phyloP scores from a whole-genome alignment of 106 monocot species.

The Platanthera zijinensis region DNA sequence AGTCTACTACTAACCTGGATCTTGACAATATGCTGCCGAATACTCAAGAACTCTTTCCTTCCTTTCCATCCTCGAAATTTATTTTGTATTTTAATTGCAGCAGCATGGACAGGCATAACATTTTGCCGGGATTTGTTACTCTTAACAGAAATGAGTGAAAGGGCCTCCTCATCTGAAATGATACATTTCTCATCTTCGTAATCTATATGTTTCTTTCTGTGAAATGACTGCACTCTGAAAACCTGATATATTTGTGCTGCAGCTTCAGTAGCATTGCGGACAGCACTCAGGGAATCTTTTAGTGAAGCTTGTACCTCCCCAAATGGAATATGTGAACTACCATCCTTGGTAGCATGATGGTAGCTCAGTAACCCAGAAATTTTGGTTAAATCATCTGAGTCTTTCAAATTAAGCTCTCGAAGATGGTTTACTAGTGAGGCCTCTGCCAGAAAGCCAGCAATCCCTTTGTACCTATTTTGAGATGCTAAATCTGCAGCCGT shows the following conservation, averaged over 20 bases:
- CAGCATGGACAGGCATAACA: conserved; percentile 51
- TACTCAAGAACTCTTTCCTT: conserved; percentile 72
- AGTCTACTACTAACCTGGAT: conserved; percentile 59
- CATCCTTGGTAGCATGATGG: conserved; percentile 26
- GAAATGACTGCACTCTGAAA: conserved; percentile 78
- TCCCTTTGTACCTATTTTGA: conserved; percentile 84
- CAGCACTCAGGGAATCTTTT: conserved; percentile 54
- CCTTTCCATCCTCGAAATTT: conserved; percentile 99
- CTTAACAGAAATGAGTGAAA: conserved; percentile 53
- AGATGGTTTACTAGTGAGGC: conserved; percentile 70
- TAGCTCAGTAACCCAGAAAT: conserved; percentile 18
- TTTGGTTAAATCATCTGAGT: conserved; percentile 29
- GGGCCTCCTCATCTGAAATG: conserved; percentile 59
- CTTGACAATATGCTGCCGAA: conserved; percentile 78
- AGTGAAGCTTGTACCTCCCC: conserved; percentile 36
- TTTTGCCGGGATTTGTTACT: conserved; percentile 29
- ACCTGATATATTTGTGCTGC: conserved; percentile 85
- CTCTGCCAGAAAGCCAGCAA: conserved; percentile 91
- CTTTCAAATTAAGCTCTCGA: conserved; percentile 57
- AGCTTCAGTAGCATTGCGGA: conserved; percentile 79
- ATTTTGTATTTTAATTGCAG: conserved; percentile 84
- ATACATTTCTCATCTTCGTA: conserved; percentile 43
- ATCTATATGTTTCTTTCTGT: conserved; percentile 69
- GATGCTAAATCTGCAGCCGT: conserved; percentile 95
- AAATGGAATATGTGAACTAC: conserved; percentile 11